These are phyloP conservation scores for Zymoseptoria pseudotritici DNA, from an alignment of 2,329 filamentous ascomycete species.

Conservation along the genomic window DNA sequence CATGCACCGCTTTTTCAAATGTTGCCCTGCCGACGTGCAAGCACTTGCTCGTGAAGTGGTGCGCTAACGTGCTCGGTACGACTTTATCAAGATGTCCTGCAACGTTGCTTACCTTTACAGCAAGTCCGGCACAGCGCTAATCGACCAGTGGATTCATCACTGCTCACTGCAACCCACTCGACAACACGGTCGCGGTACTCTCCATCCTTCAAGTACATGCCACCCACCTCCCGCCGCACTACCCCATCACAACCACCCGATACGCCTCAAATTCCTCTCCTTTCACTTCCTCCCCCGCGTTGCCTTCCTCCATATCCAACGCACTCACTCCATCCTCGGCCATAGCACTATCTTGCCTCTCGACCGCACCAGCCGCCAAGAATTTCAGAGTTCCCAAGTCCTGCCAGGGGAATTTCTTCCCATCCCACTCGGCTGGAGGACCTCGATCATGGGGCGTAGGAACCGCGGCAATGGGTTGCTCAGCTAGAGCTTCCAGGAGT, in stretches of 20 bases:
- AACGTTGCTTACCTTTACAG: too few relatives aligned
- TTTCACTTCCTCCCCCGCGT: neutral
- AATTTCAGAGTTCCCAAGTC: slow-evolving; percentile 34
- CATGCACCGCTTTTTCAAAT: too few relatives aligned
- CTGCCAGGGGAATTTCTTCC: slow-evolving; percentile 42
- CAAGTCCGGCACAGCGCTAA: too few relatives aligned
- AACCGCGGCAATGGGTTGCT: slow-evolving; percentile 29
- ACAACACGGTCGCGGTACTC: too few relatives aligned
- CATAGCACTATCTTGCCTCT: neutral
- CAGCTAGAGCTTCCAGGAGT: slow-evolving; percentile 39
- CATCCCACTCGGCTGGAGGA: slow-evolving; percentile 31
- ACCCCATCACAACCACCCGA: neutral
- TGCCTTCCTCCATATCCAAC: too few relatives aligned
- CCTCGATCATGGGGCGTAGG: neutral
- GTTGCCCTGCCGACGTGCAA: too few relatives aligned
- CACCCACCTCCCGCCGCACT: neutral
- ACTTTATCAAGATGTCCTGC: too few relatives aligned
- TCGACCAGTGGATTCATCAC: too few relatives aligned
- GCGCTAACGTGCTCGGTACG: too few relatives aligned
- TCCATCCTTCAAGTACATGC: too few relatives aligned
- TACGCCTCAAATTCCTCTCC: neutral
- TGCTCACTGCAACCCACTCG: too few relatives aligned
- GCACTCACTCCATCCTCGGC: neutral
- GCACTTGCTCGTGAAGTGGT: too few relatives aligned
- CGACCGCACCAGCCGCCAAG: neutral